Conservation (phyloP, 106 monocot genomes). For the Allium cepa region DNA sequence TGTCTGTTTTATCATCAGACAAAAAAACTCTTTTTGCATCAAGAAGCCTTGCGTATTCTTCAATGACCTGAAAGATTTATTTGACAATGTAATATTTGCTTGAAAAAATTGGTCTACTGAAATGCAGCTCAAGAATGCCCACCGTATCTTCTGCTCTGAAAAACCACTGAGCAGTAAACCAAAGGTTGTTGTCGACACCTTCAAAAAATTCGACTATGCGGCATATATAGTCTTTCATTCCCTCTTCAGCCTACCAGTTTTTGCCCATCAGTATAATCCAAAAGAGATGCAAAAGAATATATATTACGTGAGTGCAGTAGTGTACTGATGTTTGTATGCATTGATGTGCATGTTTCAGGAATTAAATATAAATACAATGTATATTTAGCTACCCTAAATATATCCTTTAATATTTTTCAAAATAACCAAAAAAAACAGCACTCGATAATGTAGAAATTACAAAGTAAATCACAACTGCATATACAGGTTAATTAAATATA, state of each 20-base stretch:
- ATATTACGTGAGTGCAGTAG: background rate
- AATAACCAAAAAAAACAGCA: too few species aligned
- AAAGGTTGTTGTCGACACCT: slow-evolving; percentile 5
- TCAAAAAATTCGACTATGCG: slow-evolving; percentile 30
- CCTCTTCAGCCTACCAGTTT: slow-evolving; percentile 20
- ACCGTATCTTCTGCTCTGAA: slow-evolving; percentile 33
- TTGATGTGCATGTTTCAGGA: too few species aligned
- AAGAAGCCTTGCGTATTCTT: slow-evolving; percentile 14
- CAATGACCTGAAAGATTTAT: slow-evolving; percentile 15
- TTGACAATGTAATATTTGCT: too few species aligned
- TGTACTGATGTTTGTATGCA: too few species aligned
- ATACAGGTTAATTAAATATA: too few species aligned
- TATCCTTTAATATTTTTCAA: too few species aligned
- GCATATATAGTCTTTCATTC: slow-evolving; percentile 18
- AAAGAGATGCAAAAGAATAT: background rate
- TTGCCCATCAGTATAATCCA: background rate
- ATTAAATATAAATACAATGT: too few species aligned
- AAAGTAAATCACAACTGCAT: too few species aligned
- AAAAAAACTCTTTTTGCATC: slow-evolving; percentile 26
- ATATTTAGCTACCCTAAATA: too few species aligned
- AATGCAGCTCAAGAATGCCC: background rate
- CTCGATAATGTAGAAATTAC: too few species aligned
- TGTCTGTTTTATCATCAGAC: slow-evolving; percentile 26
- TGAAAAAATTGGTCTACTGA: too few species aligned
- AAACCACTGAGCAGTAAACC: slow-evolving; percentile 30